Evolutionary conservation across 441 rosid genomes (phyloP), one percentile per base, ranked within the genome.

Genomic region (Populus tomentosa): DNA sequence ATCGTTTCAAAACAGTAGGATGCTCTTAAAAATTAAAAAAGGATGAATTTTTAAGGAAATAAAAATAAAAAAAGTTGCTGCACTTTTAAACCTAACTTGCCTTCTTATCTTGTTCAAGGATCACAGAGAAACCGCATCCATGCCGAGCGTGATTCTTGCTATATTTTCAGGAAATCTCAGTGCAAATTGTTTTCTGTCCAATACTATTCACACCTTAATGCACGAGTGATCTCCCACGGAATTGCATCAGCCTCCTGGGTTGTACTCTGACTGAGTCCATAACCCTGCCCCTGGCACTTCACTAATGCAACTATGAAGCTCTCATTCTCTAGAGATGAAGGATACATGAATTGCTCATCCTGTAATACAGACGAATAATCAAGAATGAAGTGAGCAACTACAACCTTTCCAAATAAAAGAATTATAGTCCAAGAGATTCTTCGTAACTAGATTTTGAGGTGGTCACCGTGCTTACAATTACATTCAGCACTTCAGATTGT

Each of bases 331-430:
- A 90, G 81, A 5, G 98, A 92, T 10, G 93, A 84, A 13, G 94
- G 98, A 80, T 92, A 93, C 88, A 92, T 89, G 23, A 86, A 73
- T 77, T 86, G 98, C 71, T 93, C 91, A 50, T 95, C 98, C 98
- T 95, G 94, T 64, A 71, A 24, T 10, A 14, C 23, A 24, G 2
- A 16, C 67, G 18, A 67, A 5, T 35, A 74, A 67, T 18, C 26
- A 2, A 33, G 26, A 38, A 2, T 10, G 10, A 61, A 59, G 50
- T 9, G 59, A 42, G 18, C 16, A 35, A 67, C 26, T 4, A 0
- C 5, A 33, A 32, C 10, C 53, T 30, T n/a, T 35, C 23, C 33
- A n/a, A 5, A 21, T 24, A 6, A 2, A 2, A 42, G 70, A 13
- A 56, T 56, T 56, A 7, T 18, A 20, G 62, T 20, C 23, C 61